Evolutionary conservation across 345 rosid genomes (phyloP).

Genomic region (Corchorus capsularis): DNA sequence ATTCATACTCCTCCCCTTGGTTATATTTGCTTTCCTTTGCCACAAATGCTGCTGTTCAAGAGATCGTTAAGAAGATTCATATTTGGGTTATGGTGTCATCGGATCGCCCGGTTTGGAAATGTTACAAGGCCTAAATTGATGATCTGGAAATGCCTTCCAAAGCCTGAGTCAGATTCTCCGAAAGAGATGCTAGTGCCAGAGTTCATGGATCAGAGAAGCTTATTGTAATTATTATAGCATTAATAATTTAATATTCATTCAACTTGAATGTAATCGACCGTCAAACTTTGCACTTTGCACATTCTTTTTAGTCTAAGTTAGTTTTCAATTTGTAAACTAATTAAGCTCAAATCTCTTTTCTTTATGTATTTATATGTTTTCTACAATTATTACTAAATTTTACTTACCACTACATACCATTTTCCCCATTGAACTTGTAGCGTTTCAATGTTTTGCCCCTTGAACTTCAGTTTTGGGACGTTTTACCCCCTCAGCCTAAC

Average conservation of each 20-base stretch:
- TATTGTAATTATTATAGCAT: background rate
- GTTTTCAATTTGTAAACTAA: too few relatives aligned
- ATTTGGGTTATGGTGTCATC: conserved; percentile 42
- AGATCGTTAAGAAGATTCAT: conserved; percentile 17
- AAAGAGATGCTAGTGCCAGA: conserved; percentile 6
- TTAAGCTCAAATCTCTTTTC: too few relatives aligned
- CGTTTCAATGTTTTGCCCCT: too few relatives aligned
- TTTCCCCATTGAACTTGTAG: too few relatives aligned
- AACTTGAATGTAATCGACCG: too few relatives aligned
- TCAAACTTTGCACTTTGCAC: too few relatives aligned
- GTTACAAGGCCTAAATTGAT: conserved; percentile 28
- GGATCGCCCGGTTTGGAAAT: conserved; percentile 46
- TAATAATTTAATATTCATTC: too few relatives aligned
- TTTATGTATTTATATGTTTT: too few relatives aligned
- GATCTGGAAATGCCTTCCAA: conserved; percentile 37
- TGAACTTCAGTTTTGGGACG: too few relatives aligned
- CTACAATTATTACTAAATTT: too few relatives aligned
- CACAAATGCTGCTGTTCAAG: background rate
- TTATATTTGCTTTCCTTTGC: conserved; percentile 6
- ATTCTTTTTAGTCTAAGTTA: too few relatives aligned
- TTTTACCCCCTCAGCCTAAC: too few relatives aligned
- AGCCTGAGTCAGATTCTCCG: background rate
- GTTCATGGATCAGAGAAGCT: conserved; percentile 16
- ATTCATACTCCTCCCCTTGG: conserved; percentile 7
- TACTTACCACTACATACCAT: conserved; percentile 5